Evolutionary conservation across 1,284 basidiomycete genomes (phyloP).

Genomic region (Leucoagaricus sp.): DNA sequence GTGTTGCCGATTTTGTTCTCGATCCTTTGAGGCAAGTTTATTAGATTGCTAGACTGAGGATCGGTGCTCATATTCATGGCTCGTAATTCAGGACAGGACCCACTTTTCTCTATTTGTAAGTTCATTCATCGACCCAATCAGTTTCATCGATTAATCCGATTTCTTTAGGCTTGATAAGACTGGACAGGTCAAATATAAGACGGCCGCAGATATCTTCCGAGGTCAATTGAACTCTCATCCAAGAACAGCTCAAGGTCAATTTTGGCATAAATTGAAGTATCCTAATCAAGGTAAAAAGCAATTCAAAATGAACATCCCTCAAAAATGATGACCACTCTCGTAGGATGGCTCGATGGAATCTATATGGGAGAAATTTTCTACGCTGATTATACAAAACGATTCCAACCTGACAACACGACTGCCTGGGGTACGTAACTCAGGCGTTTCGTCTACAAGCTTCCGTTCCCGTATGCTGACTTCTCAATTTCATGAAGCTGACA

Average conservation of each 20-base stretch:
- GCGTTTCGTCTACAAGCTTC: not conserved
- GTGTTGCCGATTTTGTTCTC: constrained; percentile 32
- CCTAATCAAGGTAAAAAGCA: constrained; percentile 31
- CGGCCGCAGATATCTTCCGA: constrained; percentile 38
- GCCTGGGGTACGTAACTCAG: constrained; percentile 43
- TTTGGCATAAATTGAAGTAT: constrained; percentile 46
- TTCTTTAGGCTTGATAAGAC: constrained; percentile 33
- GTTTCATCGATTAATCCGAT: not conserved
- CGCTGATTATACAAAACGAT: constrained; percentile 38
- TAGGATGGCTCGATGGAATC: constrained; percentile 48
- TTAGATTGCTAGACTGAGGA: not conserved
- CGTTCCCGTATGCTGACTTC: not conserved
- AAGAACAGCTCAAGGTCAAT: constrained; percentile 44
- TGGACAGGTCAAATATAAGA: constrained; percentile 38
- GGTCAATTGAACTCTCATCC: constrained; percentile 41
- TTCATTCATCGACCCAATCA: not conserved
- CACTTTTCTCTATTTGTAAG: constrained; percentile 39
- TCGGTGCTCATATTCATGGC: not conserved
- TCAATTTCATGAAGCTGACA: constrained; percentile 27
- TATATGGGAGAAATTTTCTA: constrained; percentile 52
- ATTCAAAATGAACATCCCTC: not conserved
- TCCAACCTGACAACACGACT: constrained; percentile 39
- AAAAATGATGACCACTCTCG: not conserved
- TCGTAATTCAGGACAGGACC: constrained; percentile 33
- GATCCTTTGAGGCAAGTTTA: constrained; percentile 33